phyloP scores from a whole-genome alignment of 345 rosid species.

The Kandelia obovata region DNA sequence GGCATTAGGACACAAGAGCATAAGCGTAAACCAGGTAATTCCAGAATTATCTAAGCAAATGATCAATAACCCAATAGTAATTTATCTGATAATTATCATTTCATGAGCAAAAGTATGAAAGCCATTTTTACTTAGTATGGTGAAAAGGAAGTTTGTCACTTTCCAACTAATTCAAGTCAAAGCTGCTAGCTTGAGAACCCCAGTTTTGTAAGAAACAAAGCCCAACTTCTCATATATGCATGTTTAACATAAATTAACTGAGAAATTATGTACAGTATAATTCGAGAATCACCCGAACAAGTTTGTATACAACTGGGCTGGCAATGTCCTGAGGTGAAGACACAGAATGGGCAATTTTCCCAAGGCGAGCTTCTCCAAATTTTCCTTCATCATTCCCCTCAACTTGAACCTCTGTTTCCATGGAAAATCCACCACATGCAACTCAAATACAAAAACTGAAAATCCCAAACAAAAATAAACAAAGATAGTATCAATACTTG shows the following conservation, averaged over 20 bases:
- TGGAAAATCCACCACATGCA: conserved; percentile 74
- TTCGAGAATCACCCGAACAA: conserved; percentile 63
- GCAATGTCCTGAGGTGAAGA: conserved; percentile 49
- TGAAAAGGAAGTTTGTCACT: background rate
- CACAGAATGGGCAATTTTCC: conserved; percentile 32
- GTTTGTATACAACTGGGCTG: conserved; percentile 81
- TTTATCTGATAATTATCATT: background rate
- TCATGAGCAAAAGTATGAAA: background rate
- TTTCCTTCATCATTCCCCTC: conserved; percentile 58
- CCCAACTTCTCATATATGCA: background rate
- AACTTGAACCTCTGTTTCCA: conserved; percentile 70
- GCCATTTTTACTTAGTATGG: too few species aligned
- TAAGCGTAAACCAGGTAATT: background rate
- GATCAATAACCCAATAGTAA: background rate
- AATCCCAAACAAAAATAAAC: conserved; percentile 21
- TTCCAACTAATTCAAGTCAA: background rate
- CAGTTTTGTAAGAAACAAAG: background rate
- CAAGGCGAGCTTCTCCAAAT: conserved; percentile 36
- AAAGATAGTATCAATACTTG: conserved; percentile 19
- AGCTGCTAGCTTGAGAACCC: background rate
- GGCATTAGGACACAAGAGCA: background rate
- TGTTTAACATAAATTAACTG: background rate
- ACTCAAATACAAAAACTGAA: conserved; percentile 62
- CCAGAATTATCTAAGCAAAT: background rate
- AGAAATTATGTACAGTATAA: background rate